Conservation (phyloP, 2,329 filamentous ascomycete genomes). For the Fusarium transvaalense region DNA sequence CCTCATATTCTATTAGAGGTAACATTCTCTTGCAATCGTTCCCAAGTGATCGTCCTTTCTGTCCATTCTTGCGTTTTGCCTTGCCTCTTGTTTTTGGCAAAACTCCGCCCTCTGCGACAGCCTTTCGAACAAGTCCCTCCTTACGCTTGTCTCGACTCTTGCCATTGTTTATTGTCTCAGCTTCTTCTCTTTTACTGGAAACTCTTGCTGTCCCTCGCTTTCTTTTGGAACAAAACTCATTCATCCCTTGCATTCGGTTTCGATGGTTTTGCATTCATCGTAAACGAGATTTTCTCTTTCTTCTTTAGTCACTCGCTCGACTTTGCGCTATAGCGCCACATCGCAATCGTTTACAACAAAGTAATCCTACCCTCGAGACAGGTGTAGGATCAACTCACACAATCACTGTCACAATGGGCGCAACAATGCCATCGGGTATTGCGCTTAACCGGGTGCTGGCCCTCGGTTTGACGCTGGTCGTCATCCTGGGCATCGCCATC, state of each 20-base stretch:
- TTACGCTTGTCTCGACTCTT: conserved; percentile 34
- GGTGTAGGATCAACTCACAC: background rate
- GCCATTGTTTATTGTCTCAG: conserved; percentile 19
- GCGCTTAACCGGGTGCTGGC: conserved; percentile 37
- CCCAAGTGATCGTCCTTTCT: conserved; percentile 15
- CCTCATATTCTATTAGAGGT: conserved; percentile 30
- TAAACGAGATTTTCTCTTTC: background rate
- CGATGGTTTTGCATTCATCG: conserved; percentile 16
- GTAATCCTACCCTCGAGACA: background rate
- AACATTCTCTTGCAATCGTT: conserved; percentile 3
- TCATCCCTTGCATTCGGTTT: background rate
- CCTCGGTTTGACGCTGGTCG: conserved; percentile 41
- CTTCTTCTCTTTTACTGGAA: background rate
- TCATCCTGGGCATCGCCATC: conserved; percentile 36
- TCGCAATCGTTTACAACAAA: conserved; percentile 18
- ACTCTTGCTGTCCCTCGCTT: conserved; percentile 8
- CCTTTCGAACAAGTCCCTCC: conserved; percentile 26
- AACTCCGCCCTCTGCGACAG: background rate
- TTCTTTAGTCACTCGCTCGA: conserved; percentile 21
- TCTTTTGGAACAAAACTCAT: conserved; percentile 5
- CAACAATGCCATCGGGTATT: conserved; percentile 24
- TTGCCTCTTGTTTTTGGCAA: background rate
- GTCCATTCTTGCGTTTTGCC: background rate
- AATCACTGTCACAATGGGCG: conserved; percentile 17
- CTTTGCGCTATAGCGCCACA: conserved; percentile 12